These are phyloP conservation scores for Trypanosoma melophagium DNA, from an alignment of 208 protist species.

Conservation along the genomic window DNA sequence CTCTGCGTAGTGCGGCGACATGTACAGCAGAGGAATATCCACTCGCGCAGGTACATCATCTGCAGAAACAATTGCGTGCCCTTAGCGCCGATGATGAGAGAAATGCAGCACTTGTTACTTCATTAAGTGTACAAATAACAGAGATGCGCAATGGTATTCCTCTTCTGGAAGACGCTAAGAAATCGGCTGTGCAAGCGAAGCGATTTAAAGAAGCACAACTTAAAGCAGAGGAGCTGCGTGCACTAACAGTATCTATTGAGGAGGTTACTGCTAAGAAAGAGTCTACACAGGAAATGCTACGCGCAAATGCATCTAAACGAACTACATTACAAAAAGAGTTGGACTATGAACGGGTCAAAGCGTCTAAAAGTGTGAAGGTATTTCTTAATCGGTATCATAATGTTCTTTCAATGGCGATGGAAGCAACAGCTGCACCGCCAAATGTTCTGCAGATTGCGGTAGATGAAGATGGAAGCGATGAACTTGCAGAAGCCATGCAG, in stretches of 20 bases:
- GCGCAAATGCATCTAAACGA: constrained; percentile 4
- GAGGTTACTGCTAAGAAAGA: background rate
- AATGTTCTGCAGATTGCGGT: constrained; percentile 13
- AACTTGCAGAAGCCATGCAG: constrained; percentile 9
- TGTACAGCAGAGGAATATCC: constrained; percentile 4
- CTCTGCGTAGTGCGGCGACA: background rate
- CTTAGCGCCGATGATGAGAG: constrained; percentile 15
- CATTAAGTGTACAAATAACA: constrained; percentile 27
- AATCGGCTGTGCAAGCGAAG: constrained; percentile 34
- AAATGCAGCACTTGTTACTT: constrained; percentile 23
- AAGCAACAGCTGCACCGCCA: background rate
- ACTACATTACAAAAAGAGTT: constrained; percentile 5
- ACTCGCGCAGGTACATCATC: background rate
- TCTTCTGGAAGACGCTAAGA: constrained; percentile 36
- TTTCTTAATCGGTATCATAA: constrained; percentile 12
- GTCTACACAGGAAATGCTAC: background rate
- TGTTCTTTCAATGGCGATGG: constrained; percentile 3
- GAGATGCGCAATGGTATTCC: constrained; percentile 28
- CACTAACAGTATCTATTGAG: constrained; percentile 1
- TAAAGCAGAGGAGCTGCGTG: constrained; percentile 20
- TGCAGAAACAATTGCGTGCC: constrained; percentile 11
- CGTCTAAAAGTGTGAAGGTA: background rate
- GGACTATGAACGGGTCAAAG: background rate
- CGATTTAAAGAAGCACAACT: constrained; percentile 52
- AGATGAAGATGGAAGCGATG: constrained; percentile 1